Conservation (phyloP, 352 stramenopile genomes). For the Pythium grandisporangium region DNA sequence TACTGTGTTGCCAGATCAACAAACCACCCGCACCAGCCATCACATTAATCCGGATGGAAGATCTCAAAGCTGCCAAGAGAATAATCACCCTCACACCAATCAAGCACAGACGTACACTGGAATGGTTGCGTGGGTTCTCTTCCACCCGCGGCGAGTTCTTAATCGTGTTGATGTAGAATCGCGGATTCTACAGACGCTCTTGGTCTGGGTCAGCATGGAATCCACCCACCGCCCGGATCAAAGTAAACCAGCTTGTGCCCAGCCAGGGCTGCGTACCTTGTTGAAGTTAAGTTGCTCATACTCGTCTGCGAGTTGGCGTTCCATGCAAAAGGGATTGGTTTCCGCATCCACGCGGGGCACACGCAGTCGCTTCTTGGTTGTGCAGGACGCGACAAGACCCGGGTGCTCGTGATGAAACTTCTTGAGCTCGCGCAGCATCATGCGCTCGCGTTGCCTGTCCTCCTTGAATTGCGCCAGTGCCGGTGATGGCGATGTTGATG, state of each 20-base stretch:
- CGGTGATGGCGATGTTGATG: too few relatives aligned
- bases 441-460: slow-evolving; percentile 32
- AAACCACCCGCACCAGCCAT: not conserved
- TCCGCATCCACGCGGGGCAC: slow-evolving; percentile 47
- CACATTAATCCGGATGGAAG: not conserved
- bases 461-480: slow-evolving; percentile 2
- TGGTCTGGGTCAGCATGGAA: too few relatives aligned
- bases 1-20: slow-evolving; percentile 25
- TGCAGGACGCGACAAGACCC: slow-evolving; percentile 28
- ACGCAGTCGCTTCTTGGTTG: slow-evolving; percentile 58
- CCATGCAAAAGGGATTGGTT: slow-evolving; percentile 61
- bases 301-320: slow-evolving; percentile 67
- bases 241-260: too few relatives aligned
- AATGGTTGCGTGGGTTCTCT: slow-evolving; percentile 70
- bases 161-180: slow-evolving; percentile 54
- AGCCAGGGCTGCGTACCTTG: too few relatives aligned
- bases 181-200: slow-evolving; percentile 69
- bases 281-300: slow-evolving; percentile 71
- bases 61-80: not conserved
- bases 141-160: slow-evolving; percentile 25
- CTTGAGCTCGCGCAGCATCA: slow-evolving; percentile 66
- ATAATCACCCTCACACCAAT: too few relatives aligned
- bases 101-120: slow-evolving; percentile 57
- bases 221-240: too few relatives aligned
- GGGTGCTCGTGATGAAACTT: slow-evolving; percentile 49